Conservation (phyloP, 768 basidiomycete species). For the Lentinula guzmanii region DNA sequence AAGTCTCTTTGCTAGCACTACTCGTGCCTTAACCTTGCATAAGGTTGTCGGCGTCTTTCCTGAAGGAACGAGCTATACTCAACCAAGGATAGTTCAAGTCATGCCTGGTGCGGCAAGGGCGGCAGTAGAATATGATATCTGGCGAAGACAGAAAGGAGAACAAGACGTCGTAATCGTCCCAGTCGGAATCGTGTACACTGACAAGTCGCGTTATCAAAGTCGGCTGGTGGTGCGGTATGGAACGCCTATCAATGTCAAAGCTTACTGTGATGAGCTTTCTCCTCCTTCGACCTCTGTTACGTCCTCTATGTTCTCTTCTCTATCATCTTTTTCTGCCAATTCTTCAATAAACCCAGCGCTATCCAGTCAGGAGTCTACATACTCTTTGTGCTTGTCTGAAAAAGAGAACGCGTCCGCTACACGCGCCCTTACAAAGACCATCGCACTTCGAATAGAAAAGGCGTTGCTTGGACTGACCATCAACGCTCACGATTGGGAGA, state of each 20-base stretch:
- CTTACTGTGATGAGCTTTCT: constrained; percentile 36
- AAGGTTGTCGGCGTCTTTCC: constrained; percentile 67
- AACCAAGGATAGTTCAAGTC: constrained; percentile 39
- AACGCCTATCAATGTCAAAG: constrained; percentile 40
- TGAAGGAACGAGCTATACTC: constrained; percentile 51
- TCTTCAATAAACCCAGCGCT: neutral
- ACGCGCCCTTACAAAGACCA: constrained; percentile 47
- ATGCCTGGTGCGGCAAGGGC: constrained; percentile 67
- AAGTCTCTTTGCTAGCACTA: constrained; percentile 50
- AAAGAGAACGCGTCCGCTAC: constrained; percentile 27
- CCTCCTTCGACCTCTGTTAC: constrained; percentile 11
- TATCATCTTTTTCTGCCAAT: neutral
- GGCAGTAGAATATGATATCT: constrained; percentile 61
- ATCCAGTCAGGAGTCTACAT: neutral
- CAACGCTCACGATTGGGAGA: constrained; percentile 67
- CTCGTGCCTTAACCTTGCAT: constrained; percentile 43
- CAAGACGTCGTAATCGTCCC: constrained; percentile 46
- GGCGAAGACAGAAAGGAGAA: constrained; percentile 11
- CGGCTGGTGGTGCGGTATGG: constrained; percentile 47
- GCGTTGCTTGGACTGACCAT: constrained; percentile 48
- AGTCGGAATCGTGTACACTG: constrained; percentile 63
- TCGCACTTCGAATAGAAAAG: constrained; percentile 46
- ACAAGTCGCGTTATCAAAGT: constrained; percentile 62
- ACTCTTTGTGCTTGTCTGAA: constrained; percentile 24
- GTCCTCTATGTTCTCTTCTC: constrained; percentile 29